Base-by-base conservation (phyloP, 1,284 basidiomycete species). In the Leccinum griseonigrum region DNA sequence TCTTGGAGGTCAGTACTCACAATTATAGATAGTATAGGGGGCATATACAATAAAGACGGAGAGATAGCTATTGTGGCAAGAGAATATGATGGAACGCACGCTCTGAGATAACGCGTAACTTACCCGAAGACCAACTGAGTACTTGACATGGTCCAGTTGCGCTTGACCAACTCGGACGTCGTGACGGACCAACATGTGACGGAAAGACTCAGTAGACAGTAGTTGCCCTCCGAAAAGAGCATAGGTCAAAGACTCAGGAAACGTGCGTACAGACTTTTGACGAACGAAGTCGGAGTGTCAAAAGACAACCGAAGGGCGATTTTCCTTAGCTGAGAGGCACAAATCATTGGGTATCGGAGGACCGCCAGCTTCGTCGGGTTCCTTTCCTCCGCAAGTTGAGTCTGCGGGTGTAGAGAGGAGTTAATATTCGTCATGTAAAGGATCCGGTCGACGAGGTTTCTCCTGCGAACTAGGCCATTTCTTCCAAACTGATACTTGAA, bases 21-120 rank as follows among this genome's bases (percentile, higher is more conserved):
- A 92, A 74, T 82, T 79, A 74, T 92, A 90, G 60, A 94, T 90
- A 14, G 92, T 95, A 78, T 92, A 93, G 0, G 92, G 90, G 13
- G 92, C 93, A 70, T 90, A 94, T 58, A 88, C 79, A 10, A 81
- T 63, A 75, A 88, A 91, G 51, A 93, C 68, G n/a, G 85, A 79
- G 69, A 92, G 84, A 77, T 95, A 94, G 60, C 91, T 93, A 50
- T 40, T 4, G 38, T 18, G 43, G 7, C 54, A 60, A 50, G 51
- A 43, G 18, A 57, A 56, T 31, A 46, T 62, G 38, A 61, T 43
- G 14, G 6, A 13, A n/a, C 6, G 13, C 29, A 2, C 13, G 32
- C 54, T 29, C 14, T 11, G 8, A 51, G n/a, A n/a, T n/a, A 56
- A 52, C 9, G 9, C n/a, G 48, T n/a, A 18, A 81, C 87, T 74